These are phyloP conservation scores for Lipomyces yamanashiensis DNA, from an alignment of 805 yeast species.

Conservation along the genomic window DNA sequence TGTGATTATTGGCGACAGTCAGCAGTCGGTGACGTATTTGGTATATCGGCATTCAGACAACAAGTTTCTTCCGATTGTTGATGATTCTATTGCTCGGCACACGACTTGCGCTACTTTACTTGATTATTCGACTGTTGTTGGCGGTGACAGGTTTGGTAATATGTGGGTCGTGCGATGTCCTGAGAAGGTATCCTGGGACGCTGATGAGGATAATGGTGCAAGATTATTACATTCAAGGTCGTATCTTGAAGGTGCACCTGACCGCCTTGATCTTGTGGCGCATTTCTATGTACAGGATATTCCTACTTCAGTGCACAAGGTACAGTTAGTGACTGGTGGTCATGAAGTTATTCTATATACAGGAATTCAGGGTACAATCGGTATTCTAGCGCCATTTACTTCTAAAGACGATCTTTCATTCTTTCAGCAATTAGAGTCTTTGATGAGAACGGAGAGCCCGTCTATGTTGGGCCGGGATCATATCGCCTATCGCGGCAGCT, in stretches of 20 bases:
- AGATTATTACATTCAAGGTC: conserved; percentile 46
- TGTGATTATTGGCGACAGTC: conserved; percentile 72
- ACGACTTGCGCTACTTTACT: conserved; percentile 62
- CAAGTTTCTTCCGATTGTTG: conserved; percentile 64
- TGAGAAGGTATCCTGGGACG: conserved; percentile 51
- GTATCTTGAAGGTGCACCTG: conserved; percentile 57
- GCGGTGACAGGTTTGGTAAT: conserved; percentile 89
- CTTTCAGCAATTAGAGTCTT: conserved; percentile 59
- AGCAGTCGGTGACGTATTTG: conserved; percentile 64
- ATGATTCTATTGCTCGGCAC: conserved; percentile 71
- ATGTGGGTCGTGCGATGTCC: conserved; percentile 69
- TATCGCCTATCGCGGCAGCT: conserved; percentile 71
- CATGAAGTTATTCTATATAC: conserved; percentile 68
- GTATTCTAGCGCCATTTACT: conserved; percentile 69
- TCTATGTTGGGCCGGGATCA: conserved; percentile 68
- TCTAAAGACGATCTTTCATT: conserved; percentile 65
- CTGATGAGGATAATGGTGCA: conserved; percentile 58
- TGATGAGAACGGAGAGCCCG: conserved; percentile 40
- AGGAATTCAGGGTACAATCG: conserved; percentile 83
- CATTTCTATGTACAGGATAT: conserved; percentile 75
- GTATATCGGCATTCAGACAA: conserved; percentile 53
- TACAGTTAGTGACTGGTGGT: conserved; percentile 64
- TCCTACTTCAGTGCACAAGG: conserved; percentile 62
- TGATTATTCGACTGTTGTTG: conserved; percentile 76
- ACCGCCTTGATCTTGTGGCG: conserved; percentile 55